A percentile compares a stretch with the other conserved stretches of the same genome.
phyloP scores from a whole-genome alignment of 176 grass and related monocot species.

The Tillandsia leiboldiana region DNA sequence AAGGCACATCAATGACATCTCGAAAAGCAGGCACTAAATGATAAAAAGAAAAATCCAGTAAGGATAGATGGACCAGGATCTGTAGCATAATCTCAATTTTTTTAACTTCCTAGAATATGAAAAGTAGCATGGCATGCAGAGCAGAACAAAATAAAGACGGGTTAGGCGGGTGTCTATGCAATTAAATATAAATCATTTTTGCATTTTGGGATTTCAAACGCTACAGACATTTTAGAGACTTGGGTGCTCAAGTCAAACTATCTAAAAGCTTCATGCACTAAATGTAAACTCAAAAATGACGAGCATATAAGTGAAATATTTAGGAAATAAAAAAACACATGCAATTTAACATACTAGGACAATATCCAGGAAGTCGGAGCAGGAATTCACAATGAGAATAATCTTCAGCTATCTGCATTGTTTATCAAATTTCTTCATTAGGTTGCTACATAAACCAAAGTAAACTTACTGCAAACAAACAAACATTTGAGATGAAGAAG shows the following conservation, averaged over 20 bases:
- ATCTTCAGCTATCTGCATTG: constrained; percentile 85
- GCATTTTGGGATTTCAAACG: too few species aligned
- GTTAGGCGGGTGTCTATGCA: too few species aligned
- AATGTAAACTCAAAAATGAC: neutral
- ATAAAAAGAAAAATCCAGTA: constrained; percentile 20
- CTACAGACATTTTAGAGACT: too few species aligned
- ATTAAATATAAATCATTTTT: too few species aligned
- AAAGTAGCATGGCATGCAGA: too few species aligned
- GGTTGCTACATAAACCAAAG: too few species aligned
- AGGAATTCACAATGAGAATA: constrained; percentile 92
- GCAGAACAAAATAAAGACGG: too few species aligned
- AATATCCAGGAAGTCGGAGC: constrained; percentile 91
- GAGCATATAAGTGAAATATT: constrained; percentile 1
- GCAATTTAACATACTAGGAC: constrained; percentile 62
- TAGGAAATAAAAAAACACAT: neutral
- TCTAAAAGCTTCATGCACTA: neutral
- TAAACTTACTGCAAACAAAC: too few species aligned
- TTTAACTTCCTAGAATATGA: neutral
- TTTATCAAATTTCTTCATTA: too few species aligned
- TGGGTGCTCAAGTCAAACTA: too few species aligned
- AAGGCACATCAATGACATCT: constrained; percentile 95
- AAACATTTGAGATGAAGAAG: too few species aligned
- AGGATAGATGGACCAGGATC: neutral
- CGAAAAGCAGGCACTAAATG: constrained; percentile 80
- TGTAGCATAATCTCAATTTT: neutral